Percentiles rank a stretch among this genome's conserved stretches.
Evolutionary conservation across 1,139 yeast genomes (phyloP).

Genomic region (Geotrichum macrosporum): DNA sequence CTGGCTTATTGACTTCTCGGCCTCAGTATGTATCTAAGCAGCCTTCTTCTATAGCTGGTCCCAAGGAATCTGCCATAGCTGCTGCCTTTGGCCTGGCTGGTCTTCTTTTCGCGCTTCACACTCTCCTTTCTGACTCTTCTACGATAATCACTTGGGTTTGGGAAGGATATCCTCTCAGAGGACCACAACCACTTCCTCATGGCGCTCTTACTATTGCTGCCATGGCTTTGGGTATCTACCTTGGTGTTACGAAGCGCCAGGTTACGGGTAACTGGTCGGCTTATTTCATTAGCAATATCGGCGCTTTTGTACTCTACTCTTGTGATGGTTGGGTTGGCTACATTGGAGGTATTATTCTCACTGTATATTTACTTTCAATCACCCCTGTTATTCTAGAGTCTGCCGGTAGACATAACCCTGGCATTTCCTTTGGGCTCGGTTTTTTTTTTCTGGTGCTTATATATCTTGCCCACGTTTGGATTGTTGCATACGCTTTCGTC

Average conservation of each 20-base stretch:
- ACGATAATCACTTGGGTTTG: constrained; percentile 87
- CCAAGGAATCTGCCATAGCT: constrained; percentile 39
- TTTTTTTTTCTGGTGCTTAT: constrained; percentile 51
- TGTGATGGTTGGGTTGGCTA: constrained; percentile 78
- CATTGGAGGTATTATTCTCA: constrained; percentile 65
- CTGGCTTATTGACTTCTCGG: constrained; percentile 54
- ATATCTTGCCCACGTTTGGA: constrained; percentile 85
- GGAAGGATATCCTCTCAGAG: constrained; percentile 85
- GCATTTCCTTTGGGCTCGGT: constrained; percentile 54
- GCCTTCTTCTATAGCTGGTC: constrained; percentile 29
- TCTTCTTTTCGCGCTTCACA: constrained; percentile 64
- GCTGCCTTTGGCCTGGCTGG: constrained; percentile 76
- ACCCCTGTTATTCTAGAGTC: constrained; percentile 61
- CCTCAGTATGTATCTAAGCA: constrained; percentile 29
- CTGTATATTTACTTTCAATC: constrained; percentile 58
- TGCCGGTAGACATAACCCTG: constrained; percentile 56
- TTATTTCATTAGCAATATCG: constrained; percentile 30
- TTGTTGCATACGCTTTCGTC: constrained; percentile 96
- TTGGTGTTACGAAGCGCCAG: constrained; percentile 39
- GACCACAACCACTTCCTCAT: constrained; percentile 89
- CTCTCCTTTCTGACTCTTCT: constrained; percentile 76
- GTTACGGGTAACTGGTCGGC: constrained; percentile 34
- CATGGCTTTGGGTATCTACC: constrained; percentile 54
- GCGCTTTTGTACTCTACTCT: constrained; percentile 49
- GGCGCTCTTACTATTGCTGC: constrained; percentile 64